These are phyloP conservation scores for Mortierella sp. DNA, from an alignment of 371 early-diverging fungal genomes.

Conservation along the genomic window DNA sequence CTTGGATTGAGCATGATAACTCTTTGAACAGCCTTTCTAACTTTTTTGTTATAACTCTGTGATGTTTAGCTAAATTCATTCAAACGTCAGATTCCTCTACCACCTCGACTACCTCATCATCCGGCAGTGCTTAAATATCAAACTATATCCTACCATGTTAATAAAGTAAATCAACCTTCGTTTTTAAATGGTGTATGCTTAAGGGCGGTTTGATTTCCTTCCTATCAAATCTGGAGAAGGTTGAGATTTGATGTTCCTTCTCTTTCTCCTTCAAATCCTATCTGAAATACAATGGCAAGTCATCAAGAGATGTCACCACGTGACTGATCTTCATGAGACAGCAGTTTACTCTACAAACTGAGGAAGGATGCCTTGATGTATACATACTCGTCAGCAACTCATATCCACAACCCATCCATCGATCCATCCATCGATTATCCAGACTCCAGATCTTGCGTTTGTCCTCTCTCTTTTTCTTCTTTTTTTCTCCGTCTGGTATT, in stretches of 20 bases:
- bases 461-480: background rate
- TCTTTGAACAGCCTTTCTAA: background rate
- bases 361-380: conserved; percentile 32
- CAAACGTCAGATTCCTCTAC: background rate
- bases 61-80: conserved; percentile 2
- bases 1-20: background rate
- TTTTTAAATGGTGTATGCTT: no score
- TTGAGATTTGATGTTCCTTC: background rate
- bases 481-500: background rate
- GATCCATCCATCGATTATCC: conserved; percentile 15
- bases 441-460: no score
- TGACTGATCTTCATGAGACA: conserved; percentile 40
- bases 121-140: background rate
- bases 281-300: conserved; percentile 37
- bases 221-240: background rate
- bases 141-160: background rate
- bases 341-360: conserved; percentile 45
- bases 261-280: conserved; percentile 10
- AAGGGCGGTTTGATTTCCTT: background rate
- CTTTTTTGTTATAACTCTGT: background rate
- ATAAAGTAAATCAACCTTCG: background rate
- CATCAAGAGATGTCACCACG: conserved; percentile 37
- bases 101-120: background rate
- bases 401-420: conserved; percentile 22
- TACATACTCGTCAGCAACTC: background rate